phyloP scores from a whole-genome alignment of 1,284 basidiomycete genomes.

The Cutaneotrichosporon cyanovorans region DNA sequence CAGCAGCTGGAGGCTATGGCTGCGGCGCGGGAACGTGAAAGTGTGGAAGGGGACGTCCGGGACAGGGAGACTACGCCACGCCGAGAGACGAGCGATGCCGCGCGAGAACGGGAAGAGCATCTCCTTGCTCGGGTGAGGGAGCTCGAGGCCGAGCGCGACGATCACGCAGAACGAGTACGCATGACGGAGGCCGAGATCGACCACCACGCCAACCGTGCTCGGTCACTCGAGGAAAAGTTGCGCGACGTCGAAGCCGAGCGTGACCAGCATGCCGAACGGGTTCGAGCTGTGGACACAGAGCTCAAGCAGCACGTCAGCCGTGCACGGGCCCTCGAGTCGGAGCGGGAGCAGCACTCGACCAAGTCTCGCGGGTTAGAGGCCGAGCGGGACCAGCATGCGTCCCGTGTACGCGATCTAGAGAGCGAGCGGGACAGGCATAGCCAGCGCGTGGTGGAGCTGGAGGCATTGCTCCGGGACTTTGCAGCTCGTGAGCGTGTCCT shows the following conservation, averaged over 20 bases:
- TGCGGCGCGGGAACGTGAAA: neutral
- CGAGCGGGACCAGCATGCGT: constrained; percentile 1
- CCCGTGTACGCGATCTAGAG: constrained; percentile 10
- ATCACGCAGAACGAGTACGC: constrained; percentile 8
- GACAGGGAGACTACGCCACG: neutral
- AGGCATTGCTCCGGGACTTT: constrained; percentile 38
- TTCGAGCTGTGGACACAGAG: neutral
- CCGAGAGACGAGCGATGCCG: neutral
- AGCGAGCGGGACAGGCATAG: constrained; percentile 15
- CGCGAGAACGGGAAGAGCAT: neutral
- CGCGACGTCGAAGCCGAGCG: constrained; percentile 5
- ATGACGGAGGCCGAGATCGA: neutral
- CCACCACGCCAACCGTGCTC: constrained; percentile 2
- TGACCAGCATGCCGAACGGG: neutral
- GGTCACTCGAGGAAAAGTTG: constrained; percentile 25
- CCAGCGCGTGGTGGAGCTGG: constrained; percentile 31
- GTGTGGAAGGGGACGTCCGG: neutral
- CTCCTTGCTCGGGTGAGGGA: neutral
- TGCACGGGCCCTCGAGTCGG: constrained; percentile 3
- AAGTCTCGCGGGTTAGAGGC: constrained; percentile 10
- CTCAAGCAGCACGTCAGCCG: constrained; percentile 3
- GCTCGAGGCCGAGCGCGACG: constrained; percentile 8
- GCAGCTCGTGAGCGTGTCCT: constrained; percentile 33
- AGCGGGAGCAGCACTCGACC: neutral
- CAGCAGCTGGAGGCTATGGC: neutral